phyloP scores from a whole-genome alignment of 1,284 basidiomycete species.

The Singerocomus inundabilis region DNA sequence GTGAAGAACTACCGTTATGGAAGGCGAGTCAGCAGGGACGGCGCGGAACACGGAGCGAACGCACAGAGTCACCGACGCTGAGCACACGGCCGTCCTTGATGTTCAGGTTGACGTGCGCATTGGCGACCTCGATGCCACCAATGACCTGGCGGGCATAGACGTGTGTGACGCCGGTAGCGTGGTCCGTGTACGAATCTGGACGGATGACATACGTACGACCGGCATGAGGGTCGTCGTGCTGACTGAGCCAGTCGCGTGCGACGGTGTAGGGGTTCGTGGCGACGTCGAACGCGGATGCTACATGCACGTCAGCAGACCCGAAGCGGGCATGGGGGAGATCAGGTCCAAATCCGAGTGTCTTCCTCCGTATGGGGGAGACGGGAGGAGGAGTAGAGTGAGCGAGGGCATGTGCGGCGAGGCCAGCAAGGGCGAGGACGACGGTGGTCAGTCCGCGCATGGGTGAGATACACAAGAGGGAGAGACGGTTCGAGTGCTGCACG shows the following conservation, averaged over 20 bases:
- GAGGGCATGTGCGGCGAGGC: constrained; percentile 35
- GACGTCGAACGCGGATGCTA: constrained; percentile 34
- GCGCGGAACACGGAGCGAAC: constrained; percentile 31
- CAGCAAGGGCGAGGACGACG: constrained; percentile 35
- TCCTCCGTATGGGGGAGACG: constrained; percentile 40
- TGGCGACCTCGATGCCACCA: constrained; percentile 81
- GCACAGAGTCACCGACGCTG: constrained; percentile 79
- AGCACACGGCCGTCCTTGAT: constrained; percentile 77
- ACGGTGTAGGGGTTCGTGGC: constrained; percentile 53
- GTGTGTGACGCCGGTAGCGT: constrained; percentile 79
- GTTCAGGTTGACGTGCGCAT: constrained; percentile 90
- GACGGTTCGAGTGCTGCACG: background rate
- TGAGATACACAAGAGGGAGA: background rate
- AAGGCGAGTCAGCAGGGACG: constrained; percentile 16
- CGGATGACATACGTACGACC: constrained; percentile 58
- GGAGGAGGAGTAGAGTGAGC: constrained; percentile 27
- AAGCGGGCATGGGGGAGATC: constrained; percentile 71
- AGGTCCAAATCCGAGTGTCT: constrained; percentile 81
- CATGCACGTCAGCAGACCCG: constrained; percentile 42
- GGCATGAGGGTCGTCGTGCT: constrained; percentile 27
- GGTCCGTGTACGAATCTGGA: constrained; percentile 84
- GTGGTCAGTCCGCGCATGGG: constrained; percentile 36
- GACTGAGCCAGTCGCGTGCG: constrained; percentile 57
- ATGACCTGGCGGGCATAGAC: constrained; percentile 80
- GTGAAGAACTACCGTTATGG: constrained; percentile 56